Base-by-base conservation (phyloP, 1,284 basidiomycete genomes). In the Uromyces viciae-fabae region DNA sequence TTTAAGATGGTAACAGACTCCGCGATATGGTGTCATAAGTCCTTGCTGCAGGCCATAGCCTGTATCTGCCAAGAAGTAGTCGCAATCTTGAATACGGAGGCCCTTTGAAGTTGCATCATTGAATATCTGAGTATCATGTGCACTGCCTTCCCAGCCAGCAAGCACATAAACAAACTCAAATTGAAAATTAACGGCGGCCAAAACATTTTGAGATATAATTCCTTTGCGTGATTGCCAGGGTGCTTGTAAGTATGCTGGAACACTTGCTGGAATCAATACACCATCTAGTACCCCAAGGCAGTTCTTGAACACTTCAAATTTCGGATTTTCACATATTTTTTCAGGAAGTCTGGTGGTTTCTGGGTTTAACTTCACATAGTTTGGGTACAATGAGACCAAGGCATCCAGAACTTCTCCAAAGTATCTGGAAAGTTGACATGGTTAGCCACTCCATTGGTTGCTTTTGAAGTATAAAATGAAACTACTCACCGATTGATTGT, bases 1-100 rank as follows among this genome's bases (percentile, higher is more conserved):
- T 19, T 83, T 81, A n/a, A 87, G 82, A 83, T 88, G 86, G 81
- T 88, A 88, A 0, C 85, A 82, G 0, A 84, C 82, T 43, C 84
- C 84, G 40, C 83, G 83, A 82, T 87, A 87, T 3, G 86, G 87
- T 5, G 84, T 82, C 31, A 87, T 31, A 4, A 14, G 17, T 22
- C 31, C 46, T 8, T 8, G 1, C 36, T 33, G 31, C 14, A 49
- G n/a, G 36, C 28, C 46, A 33, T 52, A 74, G 22, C 31, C n/a
- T 17, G 17, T 49, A 74, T 49, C 31, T 11, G 71, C 42, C 28
- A 74, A 9, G 17, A 31, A 74, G 31, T 49, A 74, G 0, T 56
- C 28, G 22, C 19, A 22, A 56, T 56, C 19, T 5, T 19, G 54
- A 7, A 56, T 56, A 19, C 5, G 8, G 4, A 56, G 28, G 8